Conservation (phyloP, 2,329 filamentous ascomycete genomes). For the Aureobasidium sp. region DNA sequence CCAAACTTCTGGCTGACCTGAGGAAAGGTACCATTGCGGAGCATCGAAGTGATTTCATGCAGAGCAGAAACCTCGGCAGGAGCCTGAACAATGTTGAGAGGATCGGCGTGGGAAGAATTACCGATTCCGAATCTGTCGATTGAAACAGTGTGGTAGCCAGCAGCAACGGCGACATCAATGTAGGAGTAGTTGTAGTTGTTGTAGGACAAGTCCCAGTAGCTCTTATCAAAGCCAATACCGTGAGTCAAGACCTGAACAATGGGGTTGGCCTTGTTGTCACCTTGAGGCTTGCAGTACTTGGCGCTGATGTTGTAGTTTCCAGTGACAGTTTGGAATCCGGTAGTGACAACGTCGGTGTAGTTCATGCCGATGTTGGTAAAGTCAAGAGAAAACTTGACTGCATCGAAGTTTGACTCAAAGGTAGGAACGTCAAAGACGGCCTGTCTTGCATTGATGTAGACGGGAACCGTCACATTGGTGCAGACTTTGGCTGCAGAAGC, state of each 20-base stretch:
- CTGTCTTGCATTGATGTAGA: slow-evolving; percentile 48
- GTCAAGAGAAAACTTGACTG: slow-evolving; percentile 47
- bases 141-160: slow-evolving; percentile 33
- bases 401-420: slow-evolving; percentile 47
- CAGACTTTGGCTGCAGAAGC: slow-evolving; percentile 30
- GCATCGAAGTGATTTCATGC: slow-evolving; percentile 26
- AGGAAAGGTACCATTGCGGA: slow-evolving; percentile 25
- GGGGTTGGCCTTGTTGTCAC: slow-evolving; percentile 14
- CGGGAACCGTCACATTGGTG: slow-evolving; percentile 47
- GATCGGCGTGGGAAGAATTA: slow-evolving; percentile 31
- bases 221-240: slow-evolving; percentile 32
- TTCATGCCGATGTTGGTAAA: slow-evolving; percentile 44
- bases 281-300: slow-evolving; percentile 21
- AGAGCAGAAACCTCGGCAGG: slow-evolving; percentile 31
- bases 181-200: slow-evolving; percentile 29
- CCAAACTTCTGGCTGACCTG: slow-evolving; percentile 22
- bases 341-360: slow-evolving; percentile 34
- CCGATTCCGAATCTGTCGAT: slow-evolving; percentile 38
- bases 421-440: slow-evolving; percentile 44
- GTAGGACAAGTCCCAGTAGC: slow-evolving; percentile 29
- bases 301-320: slow-evolving; percentile 18
- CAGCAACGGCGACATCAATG: slow-evolving; percentile 32
- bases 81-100: slow-evolving; percentile 31
- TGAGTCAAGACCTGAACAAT: slow-evolving; percentile 34
- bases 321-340: slow-evolving; percentile 14